Percentiles rank a stretch among this genome's conserved stretches.
Conservation (phyloP, 2,329 filamentous ascomycete species). For the Fusarium foetens region DNA sequence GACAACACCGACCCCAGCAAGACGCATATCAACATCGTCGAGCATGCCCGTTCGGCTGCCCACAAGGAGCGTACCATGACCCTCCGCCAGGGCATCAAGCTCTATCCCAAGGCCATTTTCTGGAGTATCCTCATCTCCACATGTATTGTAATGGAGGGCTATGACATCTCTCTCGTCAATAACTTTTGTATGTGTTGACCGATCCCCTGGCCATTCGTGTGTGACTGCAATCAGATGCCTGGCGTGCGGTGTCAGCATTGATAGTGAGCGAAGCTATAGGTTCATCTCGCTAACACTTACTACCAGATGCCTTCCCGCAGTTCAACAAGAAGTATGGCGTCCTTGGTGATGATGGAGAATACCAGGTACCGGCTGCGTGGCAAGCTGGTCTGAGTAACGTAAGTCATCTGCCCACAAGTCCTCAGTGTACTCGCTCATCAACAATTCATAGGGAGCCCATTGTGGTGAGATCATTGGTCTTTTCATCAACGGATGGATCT, state of each 20-base stretch:
- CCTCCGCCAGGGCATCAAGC: conserved; percentile 36
- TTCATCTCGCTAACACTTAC: conserved; percentile 17
- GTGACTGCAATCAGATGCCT: neutral
- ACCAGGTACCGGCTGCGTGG: conserved; percentile 69
- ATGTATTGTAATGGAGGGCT: conserved; percentile 40
- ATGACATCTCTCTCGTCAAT: conserved; percentile 39
- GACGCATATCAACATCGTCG: conserved; percentile 33
- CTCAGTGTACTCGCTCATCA: conserved; percentile 12
- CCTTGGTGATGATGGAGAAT: conserved; percentile 56
- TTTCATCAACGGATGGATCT: conserved; percentile 71
- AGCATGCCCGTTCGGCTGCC: conserved; percentile 38
- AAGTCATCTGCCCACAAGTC: conserved; percentile 34
- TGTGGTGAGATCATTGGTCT: conserved; percentile 74
- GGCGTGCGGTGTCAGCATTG: neutral
- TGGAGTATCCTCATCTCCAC: conserved; percentile 41
- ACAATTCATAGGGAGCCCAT: conserved; percentile 57
- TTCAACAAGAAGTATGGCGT: conserved; percentile 69
- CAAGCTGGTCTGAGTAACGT: conserved; percentile 69
- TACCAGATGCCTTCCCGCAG: conserved; percentile 61
- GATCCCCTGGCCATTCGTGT: neutral
- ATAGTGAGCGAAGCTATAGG: neutral
- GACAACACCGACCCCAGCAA: conserved; percentile 21
- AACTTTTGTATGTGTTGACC: conserved; percentile 35
- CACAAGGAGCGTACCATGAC: conserved; percentile 40
- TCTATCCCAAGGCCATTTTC: conserved; percentile 38